phyloP scores from a whole-genome alignment of 148 eudicot genomes.

The Nyssa sinensis region DNA sequence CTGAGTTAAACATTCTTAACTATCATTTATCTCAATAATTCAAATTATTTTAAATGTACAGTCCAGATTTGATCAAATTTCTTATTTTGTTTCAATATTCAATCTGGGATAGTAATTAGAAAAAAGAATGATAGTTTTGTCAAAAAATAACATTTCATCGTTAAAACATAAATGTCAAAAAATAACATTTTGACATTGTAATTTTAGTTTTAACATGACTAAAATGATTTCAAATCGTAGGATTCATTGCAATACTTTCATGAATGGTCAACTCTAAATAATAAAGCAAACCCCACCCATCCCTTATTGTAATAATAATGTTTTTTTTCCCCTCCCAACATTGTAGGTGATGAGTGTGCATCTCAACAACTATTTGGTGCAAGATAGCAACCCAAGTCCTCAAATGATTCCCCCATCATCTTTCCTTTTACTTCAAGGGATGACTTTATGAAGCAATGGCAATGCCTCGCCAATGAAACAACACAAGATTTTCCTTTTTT shows the following conservation, averaged over 20 bases:
- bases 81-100: too few relatives aligned
- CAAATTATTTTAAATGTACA: too few relatives aligned
- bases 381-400: slow-evolving; percentile 32
- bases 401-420: neutral
- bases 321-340: neutral
- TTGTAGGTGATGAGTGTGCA: slow-evolving; percentile 51
- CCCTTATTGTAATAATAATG: too few relatives aligned
- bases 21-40: too few relatives aligned
- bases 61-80: too few relatives aligned
- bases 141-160: too few relatives aligned
- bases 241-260: neutral
- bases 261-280: neutral
- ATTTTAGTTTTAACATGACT: neutral
- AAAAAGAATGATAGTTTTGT: too few relatives aligned
- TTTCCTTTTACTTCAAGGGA: slow-evolving; percentile 70
- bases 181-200: neutral
- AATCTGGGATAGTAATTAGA: too few relatives aligned
- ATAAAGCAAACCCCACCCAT: neutral
- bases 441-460: slow-evolving; percentile 52
- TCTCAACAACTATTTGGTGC: slow-evolving; percentile 87
- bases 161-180: too few relatives aligned
- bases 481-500: too few relatives aligned
- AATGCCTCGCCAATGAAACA: slow-evolving; percentile 31
- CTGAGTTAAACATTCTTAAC: too few relatives aligned
- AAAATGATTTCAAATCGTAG: neutral